A percentile compares a stretch with the other conserved stretches of the same genome.
Evolutionary conservation across 2,329 filamentous ascomycete species (phyloP).

Genomic region (Neofusicoccum kwambonambiense): DNA sequence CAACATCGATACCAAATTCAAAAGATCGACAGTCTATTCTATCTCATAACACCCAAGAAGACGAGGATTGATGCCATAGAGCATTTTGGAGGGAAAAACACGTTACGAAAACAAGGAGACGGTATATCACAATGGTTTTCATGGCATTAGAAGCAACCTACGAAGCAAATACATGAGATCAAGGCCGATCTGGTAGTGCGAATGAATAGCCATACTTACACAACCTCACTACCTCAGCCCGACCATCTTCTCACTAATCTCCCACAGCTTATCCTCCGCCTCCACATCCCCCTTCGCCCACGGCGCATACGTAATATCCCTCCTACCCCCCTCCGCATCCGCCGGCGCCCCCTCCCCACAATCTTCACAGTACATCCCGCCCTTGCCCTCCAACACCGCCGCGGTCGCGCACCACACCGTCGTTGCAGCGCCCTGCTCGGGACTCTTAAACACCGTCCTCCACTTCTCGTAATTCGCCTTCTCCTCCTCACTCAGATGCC

Average conservation of each 20-base stretch:
- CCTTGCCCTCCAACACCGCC: slow-evolving; percentile 43
- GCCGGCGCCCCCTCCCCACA: background rate
- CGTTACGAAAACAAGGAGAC: too few relatives aligned
- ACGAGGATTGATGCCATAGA: too few relatives aligned
- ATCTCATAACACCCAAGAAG: too few relatives aligned
- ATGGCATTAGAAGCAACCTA: too few relatives aligned
- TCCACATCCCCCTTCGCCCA: background rate
- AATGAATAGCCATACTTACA: too few relatives aligned
- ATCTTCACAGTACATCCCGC: slow-evolving; percentile 29
- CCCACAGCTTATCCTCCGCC: background rate
- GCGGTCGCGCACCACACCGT: slow-evolving; percentile 32
- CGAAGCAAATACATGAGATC: too few relatives aligned
- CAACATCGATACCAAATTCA: too few relatives aligned
- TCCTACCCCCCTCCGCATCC: too few relatives aligned
- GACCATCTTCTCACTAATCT: background rate
- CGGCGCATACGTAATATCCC: background rate
- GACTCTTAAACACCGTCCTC: slow-evolving; percentile 26
- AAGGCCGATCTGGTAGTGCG: too few relatives aligned
- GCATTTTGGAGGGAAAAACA: too few relatives aligned
- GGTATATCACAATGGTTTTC: too few relatives aligned
- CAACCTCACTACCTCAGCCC: background rate
- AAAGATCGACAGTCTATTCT: too few relatives aligned
- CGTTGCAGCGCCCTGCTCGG: slow-evolving; percentile 32
- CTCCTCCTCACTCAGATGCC: background rate
- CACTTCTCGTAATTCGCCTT: slow-evolving; percentile 21